phyloP scores from a whole-genome alignment of 2,329 filamentous ascomycete species.

The Gyromitra esculenta region DNA sequence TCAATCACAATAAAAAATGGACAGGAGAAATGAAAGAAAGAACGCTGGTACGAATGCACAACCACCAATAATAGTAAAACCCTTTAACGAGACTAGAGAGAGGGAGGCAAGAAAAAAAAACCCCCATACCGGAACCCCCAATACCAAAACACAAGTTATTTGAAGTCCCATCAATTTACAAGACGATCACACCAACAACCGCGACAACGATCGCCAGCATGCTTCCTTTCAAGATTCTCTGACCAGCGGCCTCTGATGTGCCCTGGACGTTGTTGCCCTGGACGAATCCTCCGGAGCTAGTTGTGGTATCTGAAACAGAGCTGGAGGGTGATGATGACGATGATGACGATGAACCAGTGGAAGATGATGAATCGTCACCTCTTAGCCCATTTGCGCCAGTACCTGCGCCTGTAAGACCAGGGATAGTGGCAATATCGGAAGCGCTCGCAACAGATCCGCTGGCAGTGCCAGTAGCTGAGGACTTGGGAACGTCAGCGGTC shows the following conservation, averaged over 20 bases:
- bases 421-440: slow-evolving; percentile 64
- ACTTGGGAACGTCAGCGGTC: slow-evolving; percentile 63
- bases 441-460: slow-evolving; percentile 57
- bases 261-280: slow-evolving; percentile 56
- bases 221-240: slow-evolving; percentile 35
- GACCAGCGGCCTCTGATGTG: slow-evolving; percentile 5
- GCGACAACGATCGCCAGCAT: slow-evolving; percentile 50
- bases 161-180: slow-evolving; percentile 32
- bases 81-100: slow-evolving; percentile 15
- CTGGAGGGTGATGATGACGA: slow-evolving; percentile 37
- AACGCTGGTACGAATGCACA: slow-evolving; percentile 40
- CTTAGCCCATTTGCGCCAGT: slow-evolving; percentile 60
- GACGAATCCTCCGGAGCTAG: slow-evolving; percentile 57
- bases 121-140: slow-evolving; percentile 26
- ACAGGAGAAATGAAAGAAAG: slow-evolving; percentile 29
- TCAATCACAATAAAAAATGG: slow-evolving; percentile 37
- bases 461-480: slow-evolving; percentile 58
- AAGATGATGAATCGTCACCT: slow-evolving; percentile 56
- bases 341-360: slow-evolving; percentile 46
- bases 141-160: slow-evolving; percentile 40
- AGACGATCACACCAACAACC: slow-evolving; percentile 37
- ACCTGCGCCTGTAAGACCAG: slow-evolving; percentile 67
- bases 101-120: slow-evolving; percentile 24
- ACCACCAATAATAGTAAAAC: slow-evolving; percentile 22
- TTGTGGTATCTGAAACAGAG: slow-evolving; percentile 54